Conservation (phyloP, 176 grass and related monocot species). For the Triticum timopheevii region DNA sequence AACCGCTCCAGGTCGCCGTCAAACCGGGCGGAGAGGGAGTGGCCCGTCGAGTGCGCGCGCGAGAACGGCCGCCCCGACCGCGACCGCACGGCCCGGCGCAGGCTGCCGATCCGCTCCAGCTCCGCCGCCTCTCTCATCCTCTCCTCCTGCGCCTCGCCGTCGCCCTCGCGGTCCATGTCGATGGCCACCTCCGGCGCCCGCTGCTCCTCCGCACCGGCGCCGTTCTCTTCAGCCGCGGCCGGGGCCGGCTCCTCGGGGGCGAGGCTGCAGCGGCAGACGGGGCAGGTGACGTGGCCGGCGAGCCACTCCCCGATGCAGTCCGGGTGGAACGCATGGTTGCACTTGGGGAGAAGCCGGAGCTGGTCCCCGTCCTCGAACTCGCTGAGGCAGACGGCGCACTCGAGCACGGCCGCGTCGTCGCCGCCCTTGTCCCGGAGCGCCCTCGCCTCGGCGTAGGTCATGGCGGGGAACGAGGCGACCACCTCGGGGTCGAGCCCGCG, state of each 20-base stretch:
- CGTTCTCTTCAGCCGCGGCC: not conserved
- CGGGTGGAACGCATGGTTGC: constrained; percentile 77
- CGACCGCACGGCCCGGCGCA: constrained; percentile 58
- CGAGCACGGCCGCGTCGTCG: constrained; percentile 37
- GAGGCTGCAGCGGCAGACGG: constrained; percentile 74
- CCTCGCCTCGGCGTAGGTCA: constrained; percentile 67
- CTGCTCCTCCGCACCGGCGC: not conserved
- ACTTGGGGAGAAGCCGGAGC: constrained; percentile 63
- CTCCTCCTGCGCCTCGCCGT: not conserved
- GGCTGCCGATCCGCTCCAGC: constrained; percentile 77
- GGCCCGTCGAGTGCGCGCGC: constrained; percentile 87
- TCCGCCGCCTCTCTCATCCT: constrained; percentile 45
- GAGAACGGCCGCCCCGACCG: constrained; percentile 45
- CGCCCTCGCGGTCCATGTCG: constrained; percentile 17
- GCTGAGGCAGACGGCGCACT: constrained; percentile 82
- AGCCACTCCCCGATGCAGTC: constrained; percentile 91
- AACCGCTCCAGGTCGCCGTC: constrained; percentile 58
- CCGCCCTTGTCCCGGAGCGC: constrained; percentile 43
- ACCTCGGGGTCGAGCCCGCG: constrained; percentile 60
- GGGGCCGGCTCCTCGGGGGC: constrained; percentile 23
- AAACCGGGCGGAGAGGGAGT: constrained; percentile 42
- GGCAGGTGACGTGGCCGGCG: constrained; percentile 63
- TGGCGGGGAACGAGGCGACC: constrained; percentile 64
- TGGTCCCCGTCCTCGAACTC: constrained; percentile 73
- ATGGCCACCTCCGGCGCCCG: constrained; percentile 34